Evolutionary conservation across 768 basidiomycete genomes (phyloP), one percentile per base, ranked within the genome.

Genomic region (Naematelia encephala): DNA sequence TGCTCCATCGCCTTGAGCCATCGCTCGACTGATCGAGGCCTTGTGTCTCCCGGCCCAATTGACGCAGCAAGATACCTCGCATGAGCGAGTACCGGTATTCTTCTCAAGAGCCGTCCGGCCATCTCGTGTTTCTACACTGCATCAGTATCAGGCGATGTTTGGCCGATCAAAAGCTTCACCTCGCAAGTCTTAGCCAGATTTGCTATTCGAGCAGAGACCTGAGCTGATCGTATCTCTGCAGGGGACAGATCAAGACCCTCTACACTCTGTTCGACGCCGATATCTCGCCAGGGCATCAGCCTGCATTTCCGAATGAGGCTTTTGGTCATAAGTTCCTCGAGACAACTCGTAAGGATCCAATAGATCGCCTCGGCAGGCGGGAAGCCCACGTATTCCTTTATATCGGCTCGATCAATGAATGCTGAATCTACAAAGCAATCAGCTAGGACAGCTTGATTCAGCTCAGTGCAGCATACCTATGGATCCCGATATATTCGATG

Each of bases 371-470:
- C 88, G 14, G 87, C 84, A 4, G 92, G 86, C 0, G 96, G 96
- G 5, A 91, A 82, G 64, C 92, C 93, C 19, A 97, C 83, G 69
- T 91, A 96, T 80, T 94, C 93, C 19, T 96, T 85, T 50, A 98
- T 91, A 69, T 99, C 96, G 8, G 94, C 96, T 42, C 96, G 87
- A 72, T 98, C 96, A 49, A 97, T 86, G 73, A 97, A 98, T 2
- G 94, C 96, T 51, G 85, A 86, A 69, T 99, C 94, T 97, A 65
- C 5, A 19, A 14, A 4, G 2, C 0, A 43, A 27, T 42, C 61
- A 44, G 34, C 34, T 8, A 16, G 16, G 8, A 4, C 29, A 34
- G 19, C 26, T 5, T 12, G 27, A 10, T 19, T 29, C 5, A 16
- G 64, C 46, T 16, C 28, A 23, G 10, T 4, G 5, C 21, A 13